Base-by-base conservation (phyloP, 495 filamentous ascomycete species). In the Hypoxylon intermedium region DNA sequence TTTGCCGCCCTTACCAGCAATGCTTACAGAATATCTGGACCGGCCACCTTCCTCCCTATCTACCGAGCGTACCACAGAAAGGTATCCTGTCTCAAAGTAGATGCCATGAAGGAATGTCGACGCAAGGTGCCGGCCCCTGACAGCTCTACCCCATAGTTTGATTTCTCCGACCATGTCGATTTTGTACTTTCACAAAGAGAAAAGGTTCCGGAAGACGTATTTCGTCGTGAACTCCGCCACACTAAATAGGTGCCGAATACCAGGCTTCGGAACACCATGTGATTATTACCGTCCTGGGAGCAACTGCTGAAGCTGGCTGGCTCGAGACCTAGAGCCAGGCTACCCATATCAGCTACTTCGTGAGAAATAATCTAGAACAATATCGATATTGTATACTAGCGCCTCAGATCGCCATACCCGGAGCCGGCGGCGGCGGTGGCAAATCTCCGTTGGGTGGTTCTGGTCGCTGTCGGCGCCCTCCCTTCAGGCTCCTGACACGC, bases 401-500 rank as follows among this genome's bases (percentile, higher is more conserved):
- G 28, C 18, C 47, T 53, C 52, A 72, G 36, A 67, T 51, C 4
- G 68, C 70, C 44, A 62, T 55, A 9, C 70, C 66, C 7, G 63
- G 54, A 15, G 58, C 37, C 5, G 63, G 40, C 18, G 58, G 60
- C 12, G 75, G 75, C 30, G 55, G n/a, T n/a, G n/a, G n/a, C n/a
- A n/a, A n/a, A n/a, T n/a, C n/a, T n/a, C n/a, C 65, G 56, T 43
- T 62, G 3, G 70, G 63, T 12, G 63, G 69, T 13, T 65, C 72
- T 16, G 73, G 73, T 19, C 72, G 71, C 50, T 63, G 67, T 54
- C 77, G 68, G 31, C 74, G 72, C 50, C 76, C 72, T 36, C 87
- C 87, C 77, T 92, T 90, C 73, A 96, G 76, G 74, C 88, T 92
- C 84, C 90, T 94, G 73, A 97, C 92, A 33, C 93, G 83, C 59